A percentile compares a stretch with the other conserved stretches of the same genome.
phyloP scores from a whole-genome alignment of 73 alveolate genomes.

The Paraurostyla sp. region DNA sequence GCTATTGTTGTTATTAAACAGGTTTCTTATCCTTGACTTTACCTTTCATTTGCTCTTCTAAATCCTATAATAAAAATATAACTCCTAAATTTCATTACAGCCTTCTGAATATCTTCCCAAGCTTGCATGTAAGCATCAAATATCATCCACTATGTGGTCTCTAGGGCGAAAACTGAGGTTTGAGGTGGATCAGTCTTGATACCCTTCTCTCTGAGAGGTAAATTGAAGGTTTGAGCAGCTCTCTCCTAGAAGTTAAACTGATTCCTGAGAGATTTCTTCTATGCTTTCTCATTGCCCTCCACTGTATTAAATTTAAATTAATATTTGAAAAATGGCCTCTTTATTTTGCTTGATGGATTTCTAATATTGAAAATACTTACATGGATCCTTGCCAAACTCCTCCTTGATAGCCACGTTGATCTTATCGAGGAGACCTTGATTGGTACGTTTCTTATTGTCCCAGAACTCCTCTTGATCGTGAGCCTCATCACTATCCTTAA shows the following conservation, averaged over 20 bases:
- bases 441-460: slow-evolving; percentile 80
- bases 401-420: slow-evolving; percentile 85
- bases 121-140: slow-evolving; percentile 98
- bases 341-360: not conserved
- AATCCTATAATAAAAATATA: slow-evolving; percentile 56
- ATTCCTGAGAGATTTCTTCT: slow-evolving; percentile 90
- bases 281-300: slow-evolving; percentile 78
- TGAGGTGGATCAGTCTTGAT: slow-evolving; percentile 96
- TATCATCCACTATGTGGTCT: slow-evolving; percentile 99
- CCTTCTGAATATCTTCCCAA: slow-evolving; percentile 79
- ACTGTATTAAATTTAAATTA: slow-evolving; percentile 21
- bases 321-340: not conserved
- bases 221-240: slow-evolving; percentile 91
- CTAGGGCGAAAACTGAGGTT: slow-evolving; percentile 82
- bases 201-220: slow-evolving; percentile 90
- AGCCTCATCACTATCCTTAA: slow-evolving; percentile 88
- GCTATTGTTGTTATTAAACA: slow-evolving; percentile 83
- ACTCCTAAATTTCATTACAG: not conserved
- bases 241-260: slow-evolving; percentile 95
- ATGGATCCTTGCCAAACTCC: slow-evolving; percentile 80
- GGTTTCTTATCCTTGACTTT: slow-evolving; percentile 85
- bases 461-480: slow-evolving; percentile 86
- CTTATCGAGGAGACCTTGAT: slow-evolving; percentile 67
- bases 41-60: slow-evolving; percentile 82
- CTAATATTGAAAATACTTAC: slow-evolving; percentile 30